Evolutionary conservation across 2,329 filamentous ascomycete genomes (phyloP).

Genomic region (Neofusicoccum parvum): DNA sequence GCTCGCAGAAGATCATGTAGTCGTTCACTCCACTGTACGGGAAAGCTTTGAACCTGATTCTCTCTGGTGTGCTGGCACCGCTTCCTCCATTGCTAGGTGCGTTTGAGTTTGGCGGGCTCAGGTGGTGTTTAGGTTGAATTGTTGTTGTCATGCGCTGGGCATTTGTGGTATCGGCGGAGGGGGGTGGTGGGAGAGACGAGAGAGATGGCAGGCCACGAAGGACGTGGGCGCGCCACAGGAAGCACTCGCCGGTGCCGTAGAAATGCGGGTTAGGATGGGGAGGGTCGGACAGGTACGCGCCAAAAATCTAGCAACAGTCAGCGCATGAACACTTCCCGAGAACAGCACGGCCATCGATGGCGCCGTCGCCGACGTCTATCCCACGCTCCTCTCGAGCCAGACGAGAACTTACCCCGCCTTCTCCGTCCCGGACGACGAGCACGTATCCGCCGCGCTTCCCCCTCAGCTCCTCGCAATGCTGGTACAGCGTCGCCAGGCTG

Average conservation of each 20-base stretch:
- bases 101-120: slow-evolving; percentile 33
- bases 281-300: slow-evolving; percentile 88
- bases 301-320: slow-evolving; percentile 64
- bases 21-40: slow-evolving; percentile 95
- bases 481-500: slow-evolving; percentile 82
- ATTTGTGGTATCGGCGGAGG: slow-evolving; percentile 66
- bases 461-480: slow-evolving; percentile 69
- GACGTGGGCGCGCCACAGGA: slow-evolving; percentile 78
- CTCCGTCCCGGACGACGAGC: slow-evolving; percentile 78
- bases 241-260: slow-evolving; percentile 96
- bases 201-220: slow-evolving; percentile 57
- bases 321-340: not conserved
- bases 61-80: slow-evolving; percentile 64
- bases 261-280: slow-evolving; percentile 82
- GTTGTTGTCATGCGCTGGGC: slow-evolving; percentile 64
- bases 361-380: too few relatives aligned
- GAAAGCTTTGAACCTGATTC: slow-evolving; percentile 94
- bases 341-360: too few relatives aligned
- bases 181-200: slow-evolving; percentile 67
- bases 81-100: slow-evolving; percentile 35
- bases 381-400: too few relatives aligned
- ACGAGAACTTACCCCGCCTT: slow-evolving; percentile 64
- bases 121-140: slow-evolving; percentile 29
- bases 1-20: slow-evolving; percentile 93
- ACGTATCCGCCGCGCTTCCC: slow-evolving; percentile 81